These are phyloP conservation scores for Porpolomopsis calyptriformis DNA, from an alignment of 768 basidiomycete genomes.

Conservation along the genomic window DNA sequence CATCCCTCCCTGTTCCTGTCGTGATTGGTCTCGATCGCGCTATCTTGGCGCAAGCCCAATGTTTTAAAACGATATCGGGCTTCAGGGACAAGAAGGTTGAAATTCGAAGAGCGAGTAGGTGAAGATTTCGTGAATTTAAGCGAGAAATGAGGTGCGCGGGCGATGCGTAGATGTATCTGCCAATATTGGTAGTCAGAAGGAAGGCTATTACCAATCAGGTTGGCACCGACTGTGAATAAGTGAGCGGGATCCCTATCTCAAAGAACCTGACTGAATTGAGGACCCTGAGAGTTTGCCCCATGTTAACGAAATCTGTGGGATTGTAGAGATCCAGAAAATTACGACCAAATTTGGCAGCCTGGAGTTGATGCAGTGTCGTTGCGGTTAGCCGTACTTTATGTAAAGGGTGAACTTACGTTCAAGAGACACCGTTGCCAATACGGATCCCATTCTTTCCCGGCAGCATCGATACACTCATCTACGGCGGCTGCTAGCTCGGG, in stretches of 20 bases:
- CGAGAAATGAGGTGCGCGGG: constrained; percentile 74
- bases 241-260: constrained; percentile 88
- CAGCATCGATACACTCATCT: constrained; percentile 88
- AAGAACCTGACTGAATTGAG: constrained; percentile 87
- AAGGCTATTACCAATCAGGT: constrained; percentile 2
- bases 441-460: constrained; percentile 84
- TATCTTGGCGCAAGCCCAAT: constrained; percentile 96
- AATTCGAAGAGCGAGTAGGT: constrained; percentile 85
- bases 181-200: constrained; percentile 3
- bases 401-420: constrained; percentile 41
- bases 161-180: constrained; percentile 72
- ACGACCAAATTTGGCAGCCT: constrained; percentile 97
- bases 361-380: background rate
- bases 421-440: constrained; percentile 82
- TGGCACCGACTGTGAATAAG: constrained; percentile 69
- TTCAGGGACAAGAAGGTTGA: constrained; percentile 76
- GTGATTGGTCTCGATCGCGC: constrained; percentile 52
- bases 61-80: constrained; percentile 79
- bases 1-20: constrained; percentile 40
- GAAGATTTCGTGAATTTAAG: constrained; percentile 77
- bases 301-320: constrained; percentile 82
- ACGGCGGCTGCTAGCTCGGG: constrained; percentile 81
- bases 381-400: constrained; percentile 1
- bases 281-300: constrained; percentile 89
- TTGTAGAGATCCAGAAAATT: constrained; percentile 90